Base-by-base conservation (phyloP, 1,284 basidiomycete genomes). In the Somion occarium region DNA sequence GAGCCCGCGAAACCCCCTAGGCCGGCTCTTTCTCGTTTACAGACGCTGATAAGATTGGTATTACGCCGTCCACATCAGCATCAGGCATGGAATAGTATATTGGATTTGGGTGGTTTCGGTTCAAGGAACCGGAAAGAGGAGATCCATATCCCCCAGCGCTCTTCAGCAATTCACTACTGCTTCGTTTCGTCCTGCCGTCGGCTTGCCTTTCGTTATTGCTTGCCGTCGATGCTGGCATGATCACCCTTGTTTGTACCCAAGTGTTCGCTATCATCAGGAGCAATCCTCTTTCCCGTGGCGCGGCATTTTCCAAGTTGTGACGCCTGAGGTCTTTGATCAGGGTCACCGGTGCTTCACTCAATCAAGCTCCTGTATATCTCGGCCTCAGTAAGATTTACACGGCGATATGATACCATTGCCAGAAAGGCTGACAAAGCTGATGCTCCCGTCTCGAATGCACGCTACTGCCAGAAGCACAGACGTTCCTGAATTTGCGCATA, bases 21-120 rank as follows among this genome's bases (percentile, higher is more conserved):
- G 20, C 39, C 19, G 23, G 38, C 2, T 9, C 15, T 25, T 19
- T 27, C 11, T n/a, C 18, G 27, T 22, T 43, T 51, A 53, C 52
- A 52, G 57, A 59, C 56, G 58, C 55, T 58, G 61, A 60, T 62
- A 61, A 62, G 61, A 60, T 64, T 58, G 44, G 55, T 53, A 53
- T 57, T 53, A 54, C 46, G 52, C 56, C 50, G 61, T 59, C 59
- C 57, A 30, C 44, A 34, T 34, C 30, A 58, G 56, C 61, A 60
- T 61, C 55, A 62, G 57, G 60, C 56, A 58, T 59, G 60, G 59
- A 63, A 61, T 53, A 53, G 55, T 57, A 51, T 54, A 59, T 57
- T 53, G 49, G 47, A 41, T 9, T 9, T 41, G 39, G 30, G 39
- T 22, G 39, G 13, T 41, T 9, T 41, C 39, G 25, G 24, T 47